Evolutionary conservation across 345 rosid species (phyloP).

Genomic region (Populus davidiana): DNA sequence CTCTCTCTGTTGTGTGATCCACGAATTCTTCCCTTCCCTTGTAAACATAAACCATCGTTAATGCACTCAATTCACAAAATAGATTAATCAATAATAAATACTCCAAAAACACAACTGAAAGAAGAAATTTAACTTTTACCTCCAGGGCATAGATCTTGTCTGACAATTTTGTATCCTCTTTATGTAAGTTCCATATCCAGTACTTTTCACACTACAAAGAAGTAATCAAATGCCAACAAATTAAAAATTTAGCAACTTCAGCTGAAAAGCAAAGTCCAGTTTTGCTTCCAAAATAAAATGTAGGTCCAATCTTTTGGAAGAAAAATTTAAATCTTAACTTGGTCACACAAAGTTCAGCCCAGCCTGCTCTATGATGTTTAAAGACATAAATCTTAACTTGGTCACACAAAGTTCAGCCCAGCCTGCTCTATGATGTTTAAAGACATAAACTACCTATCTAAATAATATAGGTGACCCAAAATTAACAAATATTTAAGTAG

Average conservation of each 20-base stretch:
- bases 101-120: background rate
- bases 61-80: background rate
- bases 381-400: too few species aligned
- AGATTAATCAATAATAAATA: background rate
- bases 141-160: slow-evolving; percentile 82
- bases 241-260: background rate
- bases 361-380: too few species aligned
- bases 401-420: too few species aligned
- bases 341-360: too few species aligned
- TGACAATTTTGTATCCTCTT: slow-evolving; percentile 36
- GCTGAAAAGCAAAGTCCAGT: background rate
- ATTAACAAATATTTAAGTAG: too few species aligned
- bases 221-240: background rate
- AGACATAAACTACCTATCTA: too few species aligned
- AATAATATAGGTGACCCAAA: too few species aligned
- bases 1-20: too few species aligned
- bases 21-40: too few species aligned
- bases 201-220: background rate
- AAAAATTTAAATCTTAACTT: too few species aligned
- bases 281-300: background rate
- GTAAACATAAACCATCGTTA: background rate
- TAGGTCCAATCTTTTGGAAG: background rate
- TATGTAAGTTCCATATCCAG: slow-evolving; percentile 31
- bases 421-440: too few species aligned
- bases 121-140: slow-evolving; percentile 34